phyloP scores from a whole-genome alignment of 108 stramenopile species.

The Mayamaea pseudoterrestris region DNA sequence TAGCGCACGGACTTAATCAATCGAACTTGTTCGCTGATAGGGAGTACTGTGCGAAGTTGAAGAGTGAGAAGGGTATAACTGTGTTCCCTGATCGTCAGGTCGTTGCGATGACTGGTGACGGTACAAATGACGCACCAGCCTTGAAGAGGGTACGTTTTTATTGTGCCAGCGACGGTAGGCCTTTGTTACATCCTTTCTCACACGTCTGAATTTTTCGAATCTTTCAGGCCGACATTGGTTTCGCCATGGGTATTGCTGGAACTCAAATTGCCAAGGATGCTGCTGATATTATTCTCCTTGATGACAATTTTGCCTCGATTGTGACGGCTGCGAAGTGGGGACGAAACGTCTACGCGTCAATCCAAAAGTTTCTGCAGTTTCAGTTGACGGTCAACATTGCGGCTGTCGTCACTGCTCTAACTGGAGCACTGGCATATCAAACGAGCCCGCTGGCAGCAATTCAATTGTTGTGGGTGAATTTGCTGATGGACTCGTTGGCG shows the following conservation, averaged over 20 bases:
- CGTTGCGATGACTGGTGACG: slow-evolving; percentile 97
- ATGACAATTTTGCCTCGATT: slow-evolving; percentile 96
- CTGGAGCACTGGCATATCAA: slow-evolving; percentile 77
- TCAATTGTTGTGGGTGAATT: slow-evolving; percentile 96
- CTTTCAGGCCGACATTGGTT: slow-evolving; percentile 96
- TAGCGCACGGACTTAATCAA: slow-evolving; percentile 81
- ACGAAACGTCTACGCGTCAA: slow-evolving; percentile 91
- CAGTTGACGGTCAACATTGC: slow-evolving; percentile 95
- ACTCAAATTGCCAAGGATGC: slow-evolving; percentile 97
- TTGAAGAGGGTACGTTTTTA: no score
- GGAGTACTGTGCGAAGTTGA: slow-evolving; percentile 24
- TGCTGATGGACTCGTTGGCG: slow-evolving; percentile 97
- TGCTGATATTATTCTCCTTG: slow-evolving; percentile 87
- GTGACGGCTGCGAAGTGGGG: slow-evolving; percentile 98
- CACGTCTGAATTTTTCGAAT: no score
- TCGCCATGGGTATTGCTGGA: slow-evolving; percentile 96
- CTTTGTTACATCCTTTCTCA: no score
- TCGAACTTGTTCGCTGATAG: slow-evolving; percentile 62
- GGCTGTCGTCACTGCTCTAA: slow-evolving; percentile 83
- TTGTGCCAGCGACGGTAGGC: no score
- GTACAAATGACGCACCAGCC: slow-evolving; percentile 98
- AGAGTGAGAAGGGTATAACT: slow-evolving; percentile 30
- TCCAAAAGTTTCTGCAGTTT: slow-evolving; percentile 97
- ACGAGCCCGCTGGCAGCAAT: slow-evolving; percentile 90
- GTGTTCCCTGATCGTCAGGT: slow-evolving; percentile 87